Base-by-base conservation (phyloP, 2,329 filamentous ascomycete genomes). In the Pleurostoma richardsiae region DNA sequence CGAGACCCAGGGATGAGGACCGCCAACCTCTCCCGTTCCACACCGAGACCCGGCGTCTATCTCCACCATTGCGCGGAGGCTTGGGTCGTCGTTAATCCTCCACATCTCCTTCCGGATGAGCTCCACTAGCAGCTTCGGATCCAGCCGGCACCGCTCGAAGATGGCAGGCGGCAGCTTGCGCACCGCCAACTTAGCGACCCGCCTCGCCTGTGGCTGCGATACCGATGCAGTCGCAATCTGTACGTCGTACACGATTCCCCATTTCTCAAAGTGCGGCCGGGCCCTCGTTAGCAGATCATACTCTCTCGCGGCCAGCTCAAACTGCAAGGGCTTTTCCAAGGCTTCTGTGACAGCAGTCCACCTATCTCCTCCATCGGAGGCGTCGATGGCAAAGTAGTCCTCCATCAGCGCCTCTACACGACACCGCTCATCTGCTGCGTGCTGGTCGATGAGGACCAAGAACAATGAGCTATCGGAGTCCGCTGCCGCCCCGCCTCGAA, bases 361-460 rank as follows among this genome's bases (percentile, higher is more conserved):
- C 7, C 5, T 27, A 3, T 42, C 27, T 4, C 45, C 49, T 1
- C 42, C 47, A 1, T 31, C 43, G 19, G 29, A 4, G 50, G 48
- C 45, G 4, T 50, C n/a, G 4, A 38, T 4, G 3, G 43, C 41
- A 51, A 82, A 82, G 46, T 80, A 82, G 5, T 53, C 54, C 1
- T 56, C 55, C 61, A 95, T 82, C 1, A 99, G 72, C 0, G 65
- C 61, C 60, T 99, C 94, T 1, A 97, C 78, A 2, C 84, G 83
- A 52, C 87, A 83, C 41, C 94, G 79, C 68, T 99, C 94, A 61
- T 96, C 92, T 3, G 91, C 94, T 1, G 94, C 94, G 61, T 99
- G 94, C 59, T 99, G 94, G 59, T 99, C 94, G 5, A 96, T 76
- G 38, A 96, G 72, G 1, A 95, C 75, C 4, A 97, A 68, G 2